Percentiles rank a stretch among this genome's conserved stretches.
These are phyloP conservation scores for Ambrosia trifida DNA, from an alignment of 129 eudicot species.

Conservation along the genomic window DNA sequence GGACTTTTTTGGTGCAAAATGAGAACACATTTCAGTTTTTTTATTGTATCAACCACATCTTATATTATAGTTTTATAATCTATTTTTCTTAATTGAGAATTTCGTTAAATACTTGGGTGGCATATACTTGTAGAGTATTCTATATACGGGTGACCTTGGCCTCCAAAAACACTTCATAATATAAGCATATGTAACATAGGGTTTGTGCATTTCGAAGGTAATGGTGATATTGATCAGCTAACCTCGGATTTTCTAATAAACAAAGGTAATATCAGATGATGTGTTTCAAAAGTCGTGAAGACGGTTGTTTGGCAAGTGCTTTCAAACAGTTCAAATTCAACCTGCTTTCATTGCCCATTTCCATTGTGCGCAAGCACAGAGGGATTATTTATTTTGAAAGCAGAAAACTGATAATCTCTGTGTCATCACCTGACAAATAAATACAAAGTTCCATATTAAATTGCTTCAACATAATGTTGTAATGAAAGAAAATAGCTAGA, in stretches of 20 bases:
- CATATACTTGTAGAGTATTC: too few species aligned
- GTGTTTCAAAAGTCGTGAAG: slow-evolving; percentile 38
- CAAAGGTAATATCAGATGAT: slow-evolving; percentile 23
- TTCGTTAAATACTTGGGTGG: too few species aligned
- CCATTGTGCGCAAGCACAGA: slow-evolving; percentile 18
- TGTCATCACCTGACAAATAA: slow-evolving; percentile 14
- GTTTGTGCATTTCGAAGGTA: background rate
- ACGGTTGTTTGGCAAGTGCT: slow-evolving; percentile 61
- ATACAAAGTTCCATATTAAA: background rate
- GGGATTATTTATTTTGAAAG: slow-evolving; percentile 13
- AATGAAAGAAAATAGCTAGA: background rate
- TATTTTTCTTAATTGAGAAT: too few species aligned
- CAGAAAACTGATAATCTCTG: slow-evolving; percentile 12
- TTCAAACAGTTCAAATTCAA: background rate
- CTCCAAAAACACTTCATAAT: background rate
- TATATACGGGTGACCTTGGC: background rate
- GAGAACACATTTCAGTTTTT: too few species aligned
- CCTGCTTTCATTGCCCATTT: slow-evolving; percentile 16
- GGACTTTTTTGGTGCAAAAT: too few species aligned
- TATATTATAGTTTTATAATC: too few species aligned
- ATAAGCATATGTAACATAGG: background rate
- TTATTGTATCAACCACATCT: too few species aligned
- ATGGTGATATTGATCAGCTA: background rate
- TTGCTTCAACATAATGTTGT: background rate
- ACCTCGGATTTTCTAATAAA: slow-evolving; percentile 10